Evolutionary conservation across 805 yeast genomes (phyloP), one percentile per base, ranked within the genome.

Genomic region (Cyberlindnera maritima): DNA sequence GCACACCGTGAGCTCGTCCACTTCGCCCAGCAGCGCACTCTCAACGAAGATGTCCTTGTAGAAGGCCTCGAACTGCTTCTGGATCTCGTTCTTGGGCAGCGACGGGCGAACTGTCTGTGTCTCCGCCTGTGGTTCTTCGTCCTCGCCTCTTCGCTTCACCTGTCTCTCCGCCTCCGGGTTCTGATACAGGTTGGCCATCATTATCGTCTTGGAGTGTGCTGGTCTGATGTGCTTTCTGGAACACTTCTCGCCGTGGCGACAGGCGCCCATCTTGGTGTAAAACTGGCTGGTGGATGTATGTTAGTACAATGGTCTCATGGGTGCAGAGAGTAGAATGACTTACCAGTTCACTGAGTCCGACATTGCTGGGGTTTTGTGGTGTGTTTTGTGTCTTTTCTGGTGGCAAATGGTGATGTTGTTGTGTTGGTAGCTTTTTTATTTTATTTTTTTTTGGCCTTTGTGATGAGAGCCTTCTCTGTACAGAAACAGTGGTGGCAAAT

Each of bases 211-310:
- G 1, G 96, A 85, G 35, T 70, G 64, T 8, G 70, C 64, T 2
- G 97, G 96, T 55, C 76, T 76, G 18, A 76, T 71, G 63, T 90
- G 91, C 47, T 75, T 75, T 57, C 92, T 72, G 9, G 89, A 81
- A 59, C 98, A 91, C 57, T 83, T 84, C 48, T 83, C 90, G 0
- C 97, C 97, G 63, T 91, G 97, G 49, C 97, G 74, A 59, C 98
- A 91, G 0, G 96, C 95, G 0, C 98, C 98, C 26, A 89, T 87
- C 62, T 85, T 88, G 52, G 76, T 72, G 61, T 82, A 89, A 61
- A 90, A 90, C 33, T 79, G 70, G 54, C 84, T 78, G 31, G 18
- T 13, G 6, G n/a, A 21, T 8, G 13, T 17, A 23, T 9, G 54
- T 48, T 54, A 50, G 55, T 50, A 43, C 2, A 11, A 12, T 14